A percentile compares a stretch with the other conserved stretches of the same genome.
Conservation (phyloP, 306 rosid species). For the Cucurbita moschata region DNA sequence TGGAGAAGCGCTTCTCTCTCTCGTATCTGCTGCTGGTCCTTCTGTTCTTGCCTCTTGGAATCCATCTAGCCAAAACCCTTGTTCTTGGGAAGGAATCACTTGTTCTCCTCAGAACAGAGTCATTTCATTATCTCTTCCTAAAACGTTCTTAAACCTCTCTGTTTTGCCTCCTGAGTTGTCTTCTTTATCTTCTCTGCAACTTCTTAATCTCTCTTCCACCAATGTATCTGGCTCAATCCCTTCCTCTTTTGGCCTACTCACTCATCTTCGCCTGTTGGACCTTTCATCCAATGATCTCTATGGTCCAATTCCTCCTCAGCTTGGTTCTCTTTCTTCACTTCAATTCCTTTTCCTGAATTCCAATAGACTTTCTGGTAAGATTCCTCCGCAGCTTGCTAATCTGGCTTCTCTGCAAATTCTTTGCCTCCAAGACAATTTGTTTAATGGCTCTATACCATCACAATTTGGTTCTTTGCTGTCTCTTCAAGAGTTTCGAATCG, state of each 20-base stretch:
- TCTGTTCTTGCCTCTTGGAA: constrained; percentile 74
- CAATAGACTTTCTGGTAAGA: constrained; percentile 49
- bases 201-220: constrained; percentile 84
- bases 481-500: constrained; percentile 75
- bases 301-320: constrained; percentile 64
- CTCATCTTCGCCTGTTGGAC: constrained; percentile 65
- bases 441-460: constrained; percentile 73
- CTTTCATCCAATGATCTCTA: constrained; percentile 63
- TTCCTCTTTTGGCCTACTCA: constrained; percentile 55
- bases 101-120: constrained; percentile 86
- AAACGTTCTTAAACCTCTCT: constrained; percentile 62
- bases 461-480: constrained; percentile 58
- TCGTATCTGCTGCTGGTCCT: constrained; percentile 27
- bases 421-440: constrained; percentile 57
- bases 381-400: constrained; percentile 56
- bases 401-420: constrained; percentile 67
- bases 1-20: constrained; percentile 78
- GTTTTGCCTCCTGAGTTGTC: constrained; percentile 57
- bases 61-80: constrained; percentile 65
- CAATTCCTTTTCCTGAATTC: constrained; percentile 81
- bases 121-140: constrained; percentile 65
- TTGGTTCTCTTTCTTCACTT: constrained; percentile 60
- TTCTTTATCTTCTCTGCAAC: constrained; percentile 67
- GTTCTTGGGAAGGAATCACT: constrained; percentile 80
- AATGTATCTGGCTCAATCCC: constrained; percentile 78